phyloP scores from a whole-genome alignment of 371 early-diverging fungal species.

The Phascolomyces articulosus region DNA sequence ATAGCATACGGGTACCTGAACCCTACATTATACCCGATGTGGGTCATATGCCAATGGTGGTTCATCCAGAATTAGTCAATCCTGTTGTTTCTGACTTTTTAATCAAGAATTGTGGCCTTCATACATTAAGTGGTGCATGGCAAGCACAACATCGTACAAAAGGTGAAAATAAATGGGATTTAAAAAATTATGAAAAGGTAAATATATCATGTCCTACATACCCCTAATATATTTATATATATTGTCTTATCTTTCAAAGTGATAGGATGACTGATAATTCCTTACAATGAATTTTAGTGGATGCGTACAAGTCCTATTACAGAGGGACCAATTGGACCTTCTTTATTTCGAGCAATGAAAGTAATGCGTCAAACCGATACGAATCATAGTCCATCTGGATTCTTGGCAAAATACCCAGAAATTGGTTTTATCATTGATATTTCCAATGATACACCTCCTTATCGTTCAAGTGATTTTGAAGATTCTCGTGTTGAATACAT shows the following conservation, averaged over 20 bases:
- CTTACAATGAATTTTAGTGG: slow-evolving; percentile 44
- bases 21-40: slow-evolving; percentile 66
- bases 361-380: slow-evolving; percentile 70
- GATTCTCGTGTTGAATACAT: slow-evolving; percentile 60
- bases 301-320: slow-evolving; percentile 59
- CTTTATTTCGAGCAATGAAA: slow-evolving; percentile 65
- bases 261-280: too few relatives aligned
- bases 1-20: slow-evolving; percentile 41
- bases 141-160: slow-evolving; percentile 59
- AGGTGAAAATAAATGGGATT: slow-evolving; percentile 70
- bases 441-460: slow-evolving; percentile 66
- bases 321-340: slow-evolving; percentile 46
- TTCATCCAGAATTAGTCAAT: slow-evolving; percentile 67
- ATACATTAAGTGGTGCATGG: slow-evolving; percentile 64
- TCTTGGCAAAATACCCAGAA: slow-evolving; percentile 66
- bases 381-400: slow-evolving; percentile 63
- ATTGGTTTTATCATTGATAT: slow-evolving; percentile 59
- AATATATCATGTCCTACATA: not conserved
- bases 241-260: too few relatives aligned
- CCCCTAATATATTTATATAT: too few relatives aligned
- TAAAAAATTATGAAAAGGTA: slow-evolving; percentile 74
- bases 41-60: slow-evolving; percentile 71
- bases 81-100: slow-evolving; percentile 69
- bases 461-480: slow-evolving; percentile 64
- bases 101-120: slow-evolving; percentile 63